phyloP scores from a whole-genome alignment of 108 stramenopile species.

The Fistulifera solaris region DNA sequence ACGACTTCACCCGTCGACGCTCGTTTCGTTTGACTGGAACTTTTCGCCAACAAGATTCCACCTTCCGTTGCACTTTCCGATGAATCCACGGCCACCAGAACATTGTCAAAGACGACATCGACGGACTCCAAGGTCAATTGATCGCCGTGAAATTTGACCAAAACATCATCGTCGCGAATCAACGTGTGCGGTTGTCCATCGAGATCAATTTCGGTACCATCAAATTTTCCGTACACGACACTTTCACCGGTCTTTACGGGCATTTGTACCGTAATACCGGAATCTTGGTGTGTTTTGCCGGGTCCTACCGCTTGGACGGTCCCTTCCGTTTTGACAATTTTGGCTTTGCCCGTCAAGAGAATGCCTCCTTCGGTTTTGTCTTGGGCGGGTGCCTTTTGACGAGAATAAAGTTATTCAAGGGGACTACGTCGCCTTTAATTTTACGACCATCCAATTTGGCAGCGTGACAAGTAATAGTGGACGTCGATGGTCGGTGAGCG shows the following conservation, averaged over 20 bases:
- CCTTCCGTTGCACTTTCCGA: conserved; percentile 45
- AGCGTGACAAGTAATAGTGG: neutral
- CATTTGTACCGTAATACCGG: conserved; percentile 59
- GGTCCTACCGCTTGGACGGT: conserved; percentile 66
- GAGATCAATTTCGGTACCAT: conserved; percentile 81
- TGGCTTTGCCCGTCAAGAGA: conserved; percentile 70
- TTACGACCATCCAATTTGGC: conserved; percentile 45
- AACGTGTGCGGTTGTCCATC: conserved; percentile 65
- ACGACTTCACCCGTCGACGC: conserved; percentile 75
- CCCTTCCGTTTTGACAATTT: conserved; percentile 76
- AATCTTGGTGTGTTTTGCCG: conserved; percentile 68
- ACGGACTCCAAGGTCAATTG: conserved; percentile 46
- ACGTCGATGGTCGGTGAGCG: no score
- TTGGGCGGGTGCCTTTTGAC: conserved; percentile 54
- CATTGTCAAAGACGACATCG: conserved; percentile 64
- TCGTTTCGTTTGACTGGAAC: conserved; percentile 27
- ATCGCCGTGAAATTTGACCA: conserved; percentile 71
- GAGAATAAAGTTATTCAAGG: conserved; percentile 77
- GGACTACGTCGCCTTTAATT: conserved; percentile 45
- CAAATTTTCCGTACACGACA: conserved; percentile 84
- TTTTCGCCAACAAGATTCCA: conserved; percentile 57
- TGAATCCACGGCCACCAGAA: conserved; percentile 61
- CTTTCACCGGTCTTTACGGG: conserved; percentile 64
- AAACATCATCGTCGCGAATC: conserved; percentile 80
- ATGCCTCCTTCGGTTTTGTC: conserved; percentile 76